Percentiles rank a stretch among this genome's conserved stretches.
These are phyloP conservation scores for Trichophyton rubrum DNA, from an alignment of 2,329 filamentous ascomycete genomes.

Conservation along the genomic window DNA sequence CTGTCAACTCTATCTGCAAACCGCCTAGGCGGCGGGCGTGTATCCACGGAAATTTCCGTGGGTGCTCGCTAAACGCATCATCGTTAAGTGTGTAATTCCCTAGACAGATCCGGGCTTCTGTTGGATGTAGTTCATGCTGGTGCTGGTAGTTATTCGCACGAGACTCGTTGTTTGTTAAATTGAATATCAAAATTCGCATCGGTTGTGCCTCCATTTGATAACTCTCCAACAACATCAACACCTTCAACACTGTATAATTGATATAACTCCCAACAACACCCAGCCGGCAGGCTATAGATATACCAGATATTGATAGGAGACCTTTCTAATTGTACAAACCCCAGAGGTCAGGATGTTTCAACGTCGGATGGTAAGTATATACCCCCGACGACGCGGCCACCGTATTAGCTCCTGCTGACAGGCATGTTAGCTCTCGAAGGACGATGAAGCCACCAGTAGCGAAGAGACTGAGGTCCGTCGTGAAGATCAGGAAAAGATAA, in stretches of 20 bases:
- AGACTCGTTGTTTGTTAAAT: background rate
- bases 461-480: slow-evolving; percentile 89
- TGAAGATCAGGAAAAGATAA: slow-evolving; percentile 98
- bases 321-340: background rate
- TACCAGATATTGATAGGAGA: background rate
- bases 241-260: background rate
- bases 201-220: background rate
- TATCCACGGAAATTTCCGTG: too few relatives aligned
- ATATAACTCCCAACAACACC: background rate
- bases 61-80: too few relatives aligned
- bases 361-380: slow-evolving; percentile 46
- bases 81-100: background rate
- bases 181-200: background rate
- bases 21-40: too few relatives aligned
- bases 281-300: background rate
- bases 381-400: background rate
- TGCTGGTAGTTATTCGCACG: background rate
- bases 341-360: slow-evolving; percentile 36
- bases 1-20: too few relatives aligned
- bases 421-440: slow-evolving; percentile 65
- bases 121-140: background rate
- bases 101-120: background rate
- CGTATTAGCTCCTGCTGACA: background rate
- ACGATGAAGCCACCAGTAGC: slow-evolving; percentile 65
- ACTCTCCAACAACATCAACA: background rate